Evolutionary conservation across 768 basidiomycete genomes (phyloP), one percentile per base, ranked within the genome.

Genomic region (Calvatia gigantea): DNA sequence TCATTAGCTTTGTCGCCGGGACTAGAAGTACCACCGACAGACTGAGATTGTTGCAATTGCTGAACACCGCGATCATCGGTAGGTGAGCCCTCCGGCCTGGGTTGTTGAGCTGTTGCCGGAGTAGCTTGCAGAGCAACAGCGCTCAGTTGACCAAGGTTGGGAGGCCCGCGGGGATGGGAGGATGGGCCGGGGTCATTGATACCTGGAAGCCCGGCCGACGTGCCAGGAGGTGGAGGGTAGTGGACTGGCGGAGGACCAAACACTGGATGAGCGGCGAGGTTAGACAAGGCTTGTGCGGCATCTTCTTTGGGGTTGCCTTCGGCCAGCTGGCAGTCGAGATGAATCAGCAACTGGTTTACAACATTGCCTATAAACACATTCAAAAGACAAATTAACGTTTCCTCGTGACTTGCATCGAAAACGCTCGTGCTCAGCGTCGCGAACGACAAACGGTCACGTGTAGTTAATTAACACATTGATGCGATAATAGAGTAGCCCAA

Each of bases 131-230:
- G 73, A 0, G 76, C 79, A 17, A 78, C 79, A 0, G 79, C 78
- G 31, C 80, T 79, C 58, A 85, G 70, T 51, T 85, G 84, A 11
- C 81, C 82, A 1, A 85, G 72, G 54, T 79, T 81, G 4, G 85
- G 86, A 2, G 85, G 85, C 0, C 85, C 86, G 4, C 82, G 80
- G 4, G 84, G 85, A 61, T 87, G 86, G 0, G 84, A 84, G 3
- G 86, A 87, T n/a, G 86, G 84, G 6, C 86, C 86, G 2, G 85
- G 83, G 57, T 88, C 85, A 32, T 79, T 79, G 45, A 85, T 78
- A 17, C 78, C 78, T 15, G 83, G 76, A 28, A 82, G 64, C 1
- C 75, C 79, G 21, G 60, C 49, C 5, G 60, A 59, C 12, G 65
- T 63, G 17, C 63, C 64, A 21, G 68, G 58, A 45, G 66, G 73